Evolutionary conservation across 1,284 basidiomycete species (phyloP).

Genomic region (Trichosporon coremiiforme): DNA sequence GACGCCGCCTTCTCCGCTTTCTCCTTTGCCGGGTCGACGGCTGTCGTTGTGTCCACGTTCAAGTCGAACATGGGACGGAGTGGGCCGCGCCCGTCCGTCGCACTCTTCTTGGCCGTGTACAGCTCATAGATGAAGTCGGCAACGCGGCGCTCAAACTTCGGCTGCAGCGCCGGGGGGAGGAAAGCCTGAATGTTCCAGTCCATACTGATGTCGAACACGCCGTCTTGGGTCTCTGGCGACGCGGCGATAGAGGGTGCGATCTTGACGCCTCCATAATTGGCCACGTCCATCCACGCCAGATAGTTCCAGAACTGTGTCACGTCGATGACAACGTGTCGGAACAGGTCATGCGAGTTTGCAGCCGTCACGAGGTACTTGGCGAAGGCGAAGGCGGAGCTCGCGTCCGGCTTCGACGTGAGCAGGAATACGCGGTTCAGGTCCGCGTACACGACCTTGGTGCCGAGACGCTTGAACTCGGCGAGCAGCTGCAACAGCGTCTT

Average conservation of each 20-base stretch:
- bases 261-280: slow-evolving; percentile 89
- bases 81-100: slow-evolving; percentile 66
- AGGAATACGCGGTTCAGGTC: slow-evolving; percentile 89
- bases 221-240: slow-evolving; percentile 36
- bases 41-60: slow-evolving; percentile 48
- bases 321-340: slow-evolving; percentile 86
- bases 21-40: slow-evolving; percentile 67
- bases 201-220: slow-evolving; percentile 68
- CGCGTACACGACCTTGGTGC: slow-evolving; percentile 92
- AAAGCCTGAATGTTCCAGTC: slow-evolving; percentile 94
- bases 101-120: slow-evolving; percentile 71
- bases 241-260: slow-evolving; percentile 63
- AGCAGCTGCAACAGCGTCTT: slow-evolving; percentile 97
- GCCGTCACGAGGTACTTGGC: slow-evolving; percentile 92
- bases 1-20: slow-evolving; percentile 70
- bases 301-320: slow-evolving; percentile 94
- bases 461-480: slow-evolving; percentile 93
- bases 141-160: slow-evolving; percentile 73
- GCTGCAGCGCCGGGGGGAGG: slow-evolving; percentile 80
- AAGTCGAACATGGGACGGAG: slow-evolving; percentile 71
- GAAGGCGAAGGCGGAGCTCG: slow-evolving; percentile 92
- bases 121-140: slow-evolving; percentile 86
- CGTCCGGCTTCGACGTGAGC: slow-evolving; percentile 87
- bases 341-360: slow-evolving; percentile 90
- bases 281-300: slow-evolving; percentile 91